Percentiles rank a stretch among this genome's conserved stretches.
These are phyloP conservation scores for Suillus tomentosus DNA, from an alignment of 768 basidiomycete species.

Conservation along the genomic window DNA sequence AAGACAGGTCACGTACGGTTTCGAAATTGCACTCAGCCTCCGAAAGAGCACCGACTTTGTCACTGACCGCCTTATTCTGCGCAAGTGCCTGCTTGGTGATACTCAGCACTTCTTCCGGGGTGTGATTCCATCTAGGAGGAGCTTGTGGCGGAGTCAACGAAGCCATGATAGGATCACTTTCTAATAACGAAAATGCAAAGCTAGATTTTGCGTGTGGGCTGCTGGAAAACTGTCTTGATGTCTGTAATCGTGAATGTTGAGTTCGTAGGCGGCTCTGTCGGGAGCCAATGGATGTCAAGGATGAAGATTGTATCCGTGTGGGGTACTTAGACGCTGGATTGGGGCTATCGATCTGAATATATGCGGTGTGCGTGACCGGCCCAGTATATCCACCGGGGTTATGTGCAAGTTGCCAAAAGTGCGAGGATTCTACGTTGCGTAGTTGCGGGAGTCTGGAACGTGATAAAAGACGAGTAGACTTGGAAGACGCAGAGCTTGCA, in stretches of 20 bases:
- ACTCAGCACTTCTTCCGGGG: constrained; percentile 56
- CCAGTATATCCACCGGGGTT: constrained; percentile 8
- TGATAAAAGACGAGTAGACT: constrained; percentile 1
- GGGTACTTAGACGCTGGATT: constrained; percentile 1
- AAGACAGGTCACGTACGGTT: constrained; percentile 48
- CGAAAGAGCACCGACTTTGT: constrained; percentile 60
- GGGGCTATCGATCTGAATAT: constrained; percentile 10
- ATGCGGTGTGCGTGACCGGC: constrained; percentile 9
- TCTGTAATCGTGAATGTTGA: neutral
- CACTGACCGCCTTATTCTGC: constrained; percentile 52
- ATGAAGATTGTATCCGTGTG: constrained; percentile 2
- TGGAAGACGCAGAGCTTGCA: constrained; percentile 7
- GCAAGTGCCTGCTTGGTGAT: constrained; percentile 63
- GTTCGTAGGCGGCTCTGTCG: neutral
- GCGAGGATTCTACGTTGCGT: neutral
- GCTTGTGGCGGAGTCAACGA: constrained; percentile 64
- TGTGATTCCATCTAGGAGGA: constrained; percentile 67
- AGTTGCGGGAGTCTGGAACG: neutral
- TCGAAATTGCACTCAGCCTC: constrained; percentile 62
- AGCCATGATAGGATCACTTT: constrained; percentile 37
- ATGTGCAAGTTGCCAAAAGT: constrained; percentile 6
- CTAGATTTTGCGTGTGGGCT: neutral
- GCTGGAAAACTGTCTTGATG: constrained; percentile 9
- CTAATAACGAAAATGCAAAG: constrained; percentile 3
- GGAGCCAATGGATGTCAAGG: neutral